Percentiles rank a stretch among this genome's conserved stretches.
phyloP scores from a whole-genome alignment of 192 early-diverging fungal species.

The Backusella tarrabulga region DNA sequence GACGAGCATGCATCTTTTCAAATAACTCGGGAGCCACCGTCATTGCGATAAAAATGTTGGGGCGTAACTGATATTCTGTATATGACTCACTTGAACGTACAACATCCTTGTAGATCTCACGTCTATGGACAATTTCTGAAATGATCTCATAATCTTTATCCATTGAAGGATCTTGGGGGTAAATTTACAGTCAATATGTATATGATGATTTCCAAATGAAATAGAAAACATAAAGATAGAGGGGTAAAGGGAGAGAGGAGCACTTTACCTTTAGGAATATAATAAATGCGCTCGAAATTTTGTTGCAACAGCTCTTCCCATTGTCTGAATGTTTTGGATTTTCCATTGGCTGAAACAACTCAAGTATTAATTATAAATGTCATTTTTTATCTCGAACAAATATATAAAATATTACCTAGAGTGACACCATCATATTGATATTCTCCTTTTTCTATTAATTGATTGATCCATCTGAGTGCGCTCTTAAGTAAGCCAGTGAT shows the following conservation, averaged over 20 bases:
- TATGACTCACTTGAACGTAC: conserved; percentile 65
- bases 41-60: conserved; percentile 91
- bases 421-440: conserved; percentile 44
- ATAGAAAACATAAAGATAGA: neutral
- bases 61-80: conserved; percentile 91
- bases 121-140: conserved; percentile 68
- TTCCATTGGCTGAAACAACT: conserved; percentile 21
- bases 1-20: conserved; percentile 69
- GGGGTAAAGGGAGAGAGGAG: neutral
- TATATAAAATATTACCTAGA: conserved; percentile 9
- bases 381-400: neutral
- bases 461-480: conserved; percentile 76
- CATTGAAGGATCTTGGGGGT: conserved; percentile 49
- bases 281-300: conserved; percentile 87
- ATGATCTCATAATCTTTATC: conserved; percentile 63
- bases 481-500: conserved; percentile 90
- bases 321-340: conserved; percentile 56
- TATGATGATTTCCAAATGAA: neutral
- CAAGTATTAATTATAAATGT: neutral
- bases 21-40: conserved; percentile 94
- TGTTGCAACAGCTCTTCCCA: conserved; percentile 81
- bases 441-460: conserved; percentile 40
- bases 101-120: conserved; percentile 95
- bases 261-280: conserved; percentile 70
- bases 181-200: neutral